Percentiles rank a stretch among this genome's conserved stretches.
These are phyloP conservation scores for Pigoraptor vietnamica DNA, from an alignment of 78 protist genomes.

Conservation along the genomic window DNA sequence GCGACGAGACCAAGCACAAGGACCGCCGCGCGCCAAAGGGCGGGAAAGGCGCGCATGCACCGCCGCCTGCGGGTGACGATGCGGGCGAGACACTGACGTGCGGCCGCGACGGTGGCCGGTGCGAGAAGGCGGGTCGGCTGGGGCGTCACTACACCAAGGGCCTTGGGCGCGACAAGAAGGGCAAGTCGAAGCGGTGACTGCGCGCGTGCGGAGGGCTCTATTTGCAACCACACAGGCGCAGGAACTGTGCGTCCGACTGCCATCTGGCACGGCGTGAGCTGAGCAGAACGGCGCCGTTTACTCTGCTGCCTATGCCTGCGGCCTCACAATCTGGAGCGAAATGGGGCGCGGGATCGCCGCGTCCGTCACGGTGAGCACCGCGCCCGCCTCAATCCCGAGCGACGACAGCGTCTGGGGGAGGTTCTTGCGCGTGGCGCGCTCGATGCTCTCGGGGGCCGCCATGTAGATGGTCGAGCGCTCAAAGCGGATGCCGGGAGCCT, in stretches of 20 bases:
- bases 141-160: background rate
- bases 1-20: no score
- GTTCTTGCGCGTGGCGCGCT: constrained; percentile 50
- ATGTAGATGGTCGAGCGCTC: constrained; percentile 56
- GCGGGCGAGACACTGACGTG: background rate
- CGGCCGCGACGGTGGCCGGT: background rate
- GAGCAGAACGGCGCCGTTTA: no score
- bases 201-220: background rate
- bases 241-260: no score
- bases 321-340: background rate
- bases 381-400: background rate
- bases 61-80: background rate
- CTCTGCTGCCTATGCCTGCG: no score
- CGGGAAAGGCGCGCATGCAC: background rate
- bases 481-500: constrained; percentile 34
- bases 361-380: background rate
- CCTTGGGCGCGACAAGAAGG: background rate
- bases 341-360: background rate
- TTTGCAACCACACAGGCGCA: background rate
- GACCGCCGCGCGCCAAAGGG: background rate
- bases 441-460: constrained; percentile 37
- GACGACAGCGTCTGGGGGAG: constrained; percentile 43
- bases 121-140: background rate
- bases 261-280: no score
- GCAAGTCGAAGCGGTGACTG: background rate